These are phyloP conservation scores for Tremella yokohamensis DNA, from an alignment of 768 basidiomycete species.

Conservation along the genomic window DNA sequence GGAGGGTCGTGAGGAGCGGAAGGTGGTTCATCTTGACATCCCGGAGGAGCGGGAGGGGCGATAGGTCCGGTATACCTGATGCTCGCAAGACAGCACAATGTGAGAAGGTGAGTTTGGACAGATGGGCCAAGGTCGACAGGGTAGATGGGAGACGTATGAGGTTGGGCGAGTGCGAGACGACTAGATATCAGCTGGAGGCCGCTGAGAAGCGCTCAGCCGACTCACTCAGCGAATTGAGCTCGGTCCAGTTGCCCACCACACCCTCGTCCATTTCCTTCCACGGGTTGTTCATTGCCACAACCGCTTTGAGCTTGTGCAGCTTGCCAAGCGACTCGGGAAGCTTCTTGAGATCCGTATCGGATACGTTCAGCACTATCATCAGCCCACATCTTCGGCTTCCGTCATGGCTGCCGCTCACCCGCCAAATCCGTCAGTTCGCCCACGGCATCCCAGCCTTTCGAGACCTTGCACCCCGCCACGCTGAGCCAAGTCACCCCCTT, in stretches of 20 bases:
- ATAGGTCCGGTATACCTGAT: slow-evolving; percentile 29
- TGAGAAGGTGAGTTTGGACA: slow-evolving; percentile 45
- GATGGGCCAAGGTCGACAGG: slow-evolving; percentile 20
- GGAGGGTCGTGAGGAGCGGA: slow-evolving; percentile 31
- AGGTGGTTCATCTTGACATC: slow-evolving; percentile 46
- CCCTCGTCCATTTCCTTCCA: slow-evolving; percentile 32
- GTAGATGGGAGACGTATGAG: slow-evolving; percentile 25
- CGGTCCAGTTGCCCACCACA: slow-evolving; percentile 31
- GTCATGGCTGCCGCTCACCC: slow-evolving; percentile 20
- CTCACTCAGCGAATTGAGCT: slow-evolving; percentile 45
- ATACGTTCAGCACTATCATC: slow-evolving; percentile 39
- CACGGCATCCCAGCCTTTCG: slow-evolving; percentile 37
- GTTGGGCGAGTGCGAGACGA: slow-evolving; percentile 43
- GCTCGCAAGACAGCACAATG: slow-evolving; percentile 37
- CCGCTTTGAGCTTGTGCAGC: slow-evolving; percentile 34
- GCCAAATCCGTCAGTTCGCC: slow-evolving; percentile 33
- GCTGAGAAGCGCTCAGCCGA: not conserved
- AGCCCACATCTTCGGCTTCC: not conserved
- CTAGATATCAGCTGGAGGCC: slow-evolving; percentile 11
- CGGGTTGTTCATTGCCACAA: slow-evolving; percentile 44
- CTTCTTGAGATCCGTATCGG: slow-evolving; percentile 23
- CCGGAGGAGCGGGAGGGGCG: slow-evolving; percentile 29
- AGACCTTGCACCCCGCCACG: slow-evolving; percentile 32
- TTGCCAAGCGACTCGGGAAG: slow-evolving; percentile 19
- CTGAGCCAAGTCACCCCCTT: slow-evolving; percentile 40